Evolutionary conservation across 208 protist genomes (phyloP), one percentile per base, ranked within the genome.

Genomic region (Acanthamoeba divionensis): DNA sequence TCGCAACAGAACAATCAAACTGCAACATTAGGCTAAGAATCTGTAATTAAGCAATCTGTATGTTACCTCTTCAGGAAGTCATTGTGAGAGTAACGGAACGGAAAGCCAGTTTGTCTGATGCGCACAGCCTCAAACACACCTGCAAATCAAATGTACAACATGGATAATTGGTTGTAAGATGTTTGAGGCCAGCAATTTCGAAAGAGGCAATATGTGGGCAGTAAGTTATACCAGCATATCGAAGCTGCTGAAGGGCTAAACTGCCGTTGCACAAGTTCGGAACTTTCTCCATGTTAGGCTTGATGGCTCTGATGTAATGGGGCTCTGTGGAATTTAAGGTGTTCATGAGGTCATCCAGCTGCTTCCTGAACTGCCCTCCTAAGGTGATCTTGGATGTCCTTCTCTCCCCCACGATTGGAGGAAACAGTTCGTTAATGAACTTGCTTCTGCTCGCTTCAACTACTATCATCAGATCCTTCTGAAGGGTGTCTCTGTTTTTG

Each of bases 401-500:
- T 26, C 24, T 29, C 33, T 83, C 73, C 33, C 50, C 73, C 10
- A 41, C 73, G 2, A 36, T 48, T 21, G 63, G 36, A 41, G 36
- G 36, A 5, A 41, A 41, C 5, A 41, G 36, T 1, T 6, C 36
- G 5, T 41, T 1, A 1, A 41, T 41, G 5, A 41, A 5, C 5
- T 41, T 41, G 36, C 1, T 1, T 41, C 5, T 1, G 5, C 36
- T 41, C 1, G 2, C 5, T 41, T 41, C 36, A 6, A 5, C 36
- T 41, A 41, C 2, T 5, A 41, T 1, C 1, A 96, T 67, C 21
- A 95, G 52, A 65, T 96, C 94, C 31, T 38, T 69, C 26, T 93
- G 92, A 6, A 96, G 48, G n/a, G 91, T 94, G 71, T 96, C 94
- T 55, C 92, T 96, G 57, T 96, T 96, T 67, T 96, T 96, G 24